phyloP scores from a whole-genome alignment of 139 green algal species.

The Zygnema cylindricum region DNA sequence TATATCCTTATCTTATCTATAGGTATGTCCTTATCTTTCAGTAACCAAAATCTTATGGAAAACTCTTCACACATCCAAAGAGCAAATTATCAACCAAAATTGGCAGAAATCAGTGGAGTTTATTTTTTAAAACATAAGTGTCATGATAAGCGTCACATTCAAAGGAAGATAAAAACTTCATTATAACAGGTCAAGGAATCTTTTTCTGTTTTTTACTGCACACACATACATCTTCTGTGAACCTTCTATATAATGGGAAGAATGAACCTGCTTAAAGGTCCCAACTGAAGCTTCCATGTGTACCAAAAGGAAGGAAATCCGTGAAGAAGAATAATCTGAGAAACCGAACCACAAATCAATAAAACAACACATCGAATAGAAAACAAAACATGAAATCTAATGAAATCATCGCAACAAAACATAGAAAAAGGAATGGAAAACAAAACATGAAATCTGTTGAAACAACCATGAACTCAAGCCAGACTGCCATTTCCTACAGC shows the following conservation, averaged over 20 bases:
- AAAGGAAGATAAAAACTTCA: no score
- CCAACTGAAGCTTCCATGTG: constrained; percentile 59
- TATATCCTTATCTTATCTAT: no score
- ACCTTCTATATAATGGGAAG: background rate
- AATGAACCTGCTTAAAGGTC: constrained; percentile 24
- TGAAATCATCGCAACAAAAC: background rate
- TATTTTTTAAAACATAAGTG: background rate
- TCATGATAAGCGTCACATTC: no score
- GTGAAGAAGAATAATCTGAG: constrained; percentile 49
- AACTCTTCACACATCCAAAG: background rate
- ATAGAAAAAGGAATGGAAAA: background rate
- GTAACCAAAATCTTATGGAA: background rate
- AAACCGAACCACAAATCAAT: constrained; percentile 12
- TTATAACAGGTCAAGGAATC: background rate
- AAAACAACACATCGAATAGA: background rate
- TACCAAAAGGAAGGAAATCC: constrained; percentile 61
- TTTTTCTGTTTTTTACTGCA: background rate
- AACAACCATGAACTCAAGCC: background rate
- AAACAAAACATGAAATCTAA: background rate
- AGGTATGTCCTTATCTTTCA: background rate
- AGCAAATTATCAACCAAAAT: background rate
- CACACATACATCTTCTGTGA: background rate
- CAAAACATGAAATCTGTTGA: background rate
- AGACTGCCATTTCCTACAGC: background rate
- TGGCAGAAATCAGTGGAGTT: background rate